Base-by-base conservation (phyloP, 164 flowering plant genomes). In the Chimonanthus praecox region DNA sequence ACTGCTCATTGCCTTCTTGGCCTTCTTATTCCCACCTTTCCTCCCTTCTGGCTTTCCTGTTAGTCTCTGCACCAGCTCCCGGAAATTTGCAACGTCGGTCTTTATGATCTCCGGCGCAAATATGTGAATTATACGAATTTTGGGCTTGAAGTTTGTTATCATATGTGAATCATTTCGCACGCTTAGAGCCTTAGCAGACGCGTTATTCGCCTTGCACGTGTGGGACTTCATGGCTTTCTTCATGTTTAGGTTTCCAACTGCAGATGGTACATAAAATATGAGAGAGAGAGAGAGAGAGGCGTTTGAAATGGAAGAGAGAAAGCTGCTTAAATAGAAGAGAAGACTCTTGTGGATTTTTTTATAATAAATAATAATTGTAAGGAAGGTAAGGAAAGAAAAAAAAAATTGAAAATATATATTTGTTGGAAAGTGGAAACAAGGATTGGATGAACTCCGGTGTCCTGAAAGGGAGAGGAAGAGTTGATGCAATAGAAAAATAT, bases 71-170 rank as follows among this genome's bases (percentile, higher is more conserved):
- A 93, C 98, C 9, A 93, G 86, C 65, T 89, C 98, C 54, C 97
- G 67, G 77, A 93, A 93, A 76, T 91, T 91, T 0, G 81, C 91
- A 0, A 78, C 92, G 72, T 91, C 98, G 13, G 98, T 93, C 78
- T 93, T 88, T 84, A 93, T 93, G 83, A 93, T 88, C 83, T 91
- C 91, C 20, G 98, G 98, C 47, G 98, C 94, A 77, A 84, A 91
- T 76, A 93, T 83, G 89, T 93, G 98, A 71, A 93, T 83, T 62
- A 93, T 93, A 16, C 98, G 83, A 45, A 93, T 84, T 73, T 89
- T 88, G 7, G 97, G 97, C 84, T 87, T 86, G 72, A 77, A 48
- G 79, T 89, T 89, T 2, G 90, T 81, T 69, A 92, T 87, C 2
- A 80, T 75, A 2, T 86, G 90, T 8, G 98, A 89, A 43, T 85